Evolutionary conservation across 257 asterid genomes (phyloP).

Genomic region (Perilla frutescens): DNA sequence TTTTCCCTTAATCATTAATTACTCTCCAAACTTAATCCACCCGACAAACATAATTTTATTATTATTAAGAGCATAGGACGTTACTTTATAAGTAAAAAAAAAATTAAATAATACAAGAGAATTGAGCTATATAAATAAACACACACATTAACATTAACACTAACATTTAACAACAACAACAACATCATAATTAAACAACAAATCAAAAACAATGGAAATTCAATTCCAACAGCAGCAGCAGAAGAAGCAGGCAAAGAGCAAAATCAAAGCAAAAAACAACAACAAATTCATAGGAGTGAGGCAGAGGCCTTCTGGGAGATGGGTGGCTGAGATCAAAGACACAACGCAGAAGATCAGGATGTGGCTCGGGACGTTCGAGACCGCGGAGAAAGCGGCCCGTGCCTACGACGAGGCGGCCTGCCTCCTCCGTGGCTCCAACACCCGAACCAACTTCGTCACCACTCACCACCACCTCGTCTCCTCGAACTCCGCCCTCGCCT

Average conservation of each 20-base stretch:
- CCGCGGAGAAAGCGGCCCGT: slow-evolving; percentile 70
- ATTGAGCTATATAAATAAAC: too few relatives aligned
- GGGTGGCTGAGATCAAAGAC: slow-evolving; percentile 83
- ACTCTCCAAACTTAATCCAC: too few relatives aligned
- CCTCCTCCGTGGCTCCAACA: slow-evolving; percentile 66
- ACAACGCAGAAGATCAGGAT: slow-evolving; percentile 70
- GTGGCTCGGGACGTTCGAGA: slow-evolving; percentile 78
- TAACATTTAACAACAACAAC: slow-evolving; percentile 16
- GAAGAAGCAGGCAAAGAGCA: slow-evolving; percentile 5
- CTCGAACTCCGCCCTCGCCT: slow-evolving; percentile 62
- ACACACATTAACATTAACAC: too few relatives aligned
- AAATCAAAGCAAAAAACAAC: slow-evolving; percentile 46
- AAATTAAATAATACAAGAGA: too few relatives aligned
- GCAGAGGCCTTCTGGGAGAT: slow-evolving; percentile 77
- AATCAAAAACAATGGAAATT: slow-evolving; percentile 50
- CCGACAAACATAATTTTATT: too few relatives aligned
- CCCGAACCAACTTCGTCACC: slow-evolving; percentile 62
- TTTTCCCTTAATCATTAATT: too few relatives aligned
- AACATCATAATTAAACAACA: neutral
- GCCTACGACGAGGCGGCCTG: slow-evolving; percentile 74
- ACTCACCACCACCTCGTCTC: slow-evolving; percentile 35
- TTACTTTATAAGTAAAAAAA: too few relatives aligned
- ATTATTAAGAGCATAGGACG: too few relatives aligned
- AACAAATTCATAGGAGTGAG: slow-evolving; percentile 62
- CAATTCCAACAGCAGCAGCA: slow-evolving; percentile 48